These are phyloP conservation scores for Ustilago hordei DNA, from an alignment of 1,284 basidiomycete species.

Conservation along the genomic window DNA sequence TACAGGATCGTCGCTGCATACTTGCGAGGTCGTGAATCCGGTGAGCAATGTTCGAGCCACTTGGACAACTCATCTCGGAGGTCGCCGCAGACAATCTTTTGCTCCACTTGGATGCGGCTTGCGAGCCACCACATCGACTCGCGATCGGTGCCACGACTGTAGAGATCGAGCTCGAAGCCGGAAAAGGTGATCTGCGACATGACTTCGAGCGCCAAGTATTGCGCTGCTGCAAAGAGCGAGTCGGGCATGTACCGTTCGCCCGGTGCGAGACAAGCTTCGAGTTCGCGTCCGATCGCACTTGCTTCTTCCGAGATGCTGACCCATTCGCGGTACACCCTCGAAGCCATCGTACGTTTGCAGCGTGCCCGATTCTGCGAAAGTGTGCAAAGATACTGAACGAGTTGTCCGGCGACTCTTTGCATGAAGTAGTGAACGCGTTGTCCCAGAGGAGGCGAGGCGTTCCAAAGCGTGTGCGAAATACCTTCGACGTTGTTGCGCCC, in stretches of 20 bases:
- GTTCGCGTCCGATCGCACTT: constrained; percentile 25
- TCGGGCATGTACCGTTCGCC: constrained; percentile 38
- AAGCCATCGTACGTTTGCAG: constrained; percentile 45
- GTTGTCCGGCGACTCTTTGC: constrained; percentile 45
- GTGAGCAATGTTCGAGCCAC: constrained; percentile 10
- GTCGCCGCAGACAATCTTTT: constrained; percentile 35
- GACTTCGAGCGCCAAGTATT: constrained; percentile 75
- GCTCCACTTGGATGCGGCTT: constrained; percentile 44
- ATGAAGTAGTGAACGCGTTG: constrained; percentile 42
- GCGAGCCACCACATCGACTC: constrained; percentile 50
- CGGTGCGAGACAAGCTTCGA: constrained; percentile 26
- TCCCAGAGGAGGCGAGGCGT: constrained; percentile 31
- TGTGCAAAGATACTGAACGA: constrained; percentile 48
- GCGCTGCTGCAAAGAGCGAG: constrained; percentile 71
- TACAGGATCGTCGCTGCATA: constrained; percentile 25
- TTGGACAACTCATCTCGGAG: constrained; percentile 36
- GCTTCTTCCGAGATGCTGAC: constrained; percentile 48
- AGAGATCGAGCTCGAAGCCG: constrained; percentile 82
- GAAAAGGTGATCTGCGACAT: constrained; percentile 79
- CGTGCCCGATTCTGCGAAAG: constrained; percentile 58
- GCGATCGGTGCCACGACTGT: constrained; percentile 71
- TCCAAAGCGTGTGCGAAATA: constrained; percentile 29
- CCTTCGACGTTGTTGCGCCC: constrained; percentile 40
- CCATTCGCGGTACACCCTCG: constrained; percentile 49
- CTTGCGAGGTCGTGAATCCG: constrained; percentile 14